Conservation (phyloP, 2,329 filamentous ascomycete genomes). For the Curvularia eragrostidis region DNA sequence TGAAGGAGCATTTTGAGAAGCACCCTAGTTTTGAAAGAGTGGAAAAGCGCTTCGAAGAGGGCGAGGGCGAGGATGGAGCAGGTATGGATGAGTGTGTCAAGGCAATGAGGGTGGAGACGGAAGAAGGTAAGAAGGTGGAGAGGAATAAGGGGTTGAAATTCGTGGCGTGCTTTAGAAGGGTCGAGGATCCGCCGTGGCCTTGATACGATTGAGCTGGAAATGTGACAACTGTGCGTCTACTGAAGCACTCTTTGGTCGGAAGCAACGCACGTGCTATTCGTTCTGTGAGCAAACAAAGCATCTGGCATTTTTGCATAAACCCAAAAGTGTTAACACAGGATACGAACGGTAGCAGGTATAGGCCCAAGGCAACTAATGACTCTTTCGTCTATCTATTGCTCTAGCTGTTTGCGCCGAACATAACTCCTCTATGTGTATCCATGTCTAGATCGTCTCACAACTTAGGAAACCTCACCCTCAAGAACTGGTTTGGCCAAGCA, state of each 20-base stretch:
- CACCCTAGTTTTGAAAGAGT: constrained; percentile 83
- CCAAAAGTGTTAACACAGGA: background rate
- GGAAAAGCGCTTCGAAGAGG: constrained; percentile 57
- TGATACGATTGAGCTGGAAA: constrained; percentile 58
- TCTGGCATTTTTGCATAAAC: background rate
- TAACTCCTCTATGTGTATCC: background rate
- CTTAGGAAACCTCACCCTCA: constrained; percentile 43
- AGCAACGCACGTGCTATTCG: background rate
- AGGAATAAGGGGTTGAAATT: constrained; percentile 91
- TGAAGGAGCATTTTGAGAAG: constrained; percentile 82
- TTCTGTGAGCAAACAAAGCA: background rate
- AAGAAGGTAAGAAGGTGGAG: constrained; percentile 96
- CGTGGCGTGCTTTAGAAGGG: constrained; percentile 83
- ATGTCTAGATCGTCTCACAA: constrained; percentile 23
- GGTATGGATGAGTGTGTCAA: constrained; percentile 73
- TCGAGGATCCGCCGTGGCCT: constrained; percentile 83
- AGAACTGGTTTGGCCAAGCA: constrained; percentile 58
- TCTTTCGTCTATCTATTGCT: background rate
- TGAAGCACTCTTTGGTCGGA: too few relatives aligned
- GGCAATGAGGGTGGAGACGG: constrained; percentile 83
- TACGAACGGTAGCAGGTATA: background rate
- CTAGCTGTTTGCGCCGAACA: background rate
- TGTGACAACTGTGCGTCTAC: background rate
- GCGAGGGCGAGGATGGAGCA: constrained; percentile 66
- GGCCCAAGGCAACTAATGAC: background rate